Base-by-base conservation (phyloP, 495 filamentous ascomycete genomes). In the Cladorrhinum samala region DNA sequence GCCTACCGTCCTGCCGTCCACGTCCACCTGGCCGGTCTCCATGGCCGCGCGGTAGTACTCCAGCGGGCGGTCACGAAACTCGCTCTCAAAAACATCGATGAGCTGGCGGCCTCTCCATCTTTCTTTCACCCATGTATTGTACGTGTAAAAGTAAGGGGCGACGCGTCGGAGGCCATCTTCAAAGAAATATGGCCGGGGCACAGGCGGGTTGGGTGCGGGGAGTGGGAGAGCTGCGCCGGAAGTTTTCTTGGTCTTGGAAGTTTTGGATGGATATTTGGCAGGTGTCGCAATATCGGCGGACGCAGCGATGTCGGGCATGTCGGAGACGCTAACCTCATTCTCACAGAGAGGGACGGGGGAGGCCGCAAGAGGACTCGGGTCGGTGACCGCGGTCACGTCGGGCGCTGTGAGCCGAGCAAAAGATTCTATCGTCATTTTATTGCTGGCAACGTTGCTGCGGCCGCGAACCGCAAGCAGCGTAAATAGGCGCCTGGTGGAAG, bases 11-110 rank as follows among this genome's bases (percentile, higher is more conserved):
- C 88, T 83, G 25, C 87, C 87, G 62, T 91, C 87, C 37, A 95
- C 76, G 9, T 73, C 68, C 27, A 96, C 84, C 46, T 77, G 77
- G 43, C 92, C 93, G 1, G 72, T 70, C 65, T 87, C 81, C 58
- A 98, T 91, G 36, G 91, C 89, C 50, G 85, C 77, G 75, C 81
- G 69, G 71, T 98, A 98, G 65, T 98, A 98, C 58, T 90, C 86
- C 20, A 83, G 62, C 5, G 88, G 83, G 11, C 92, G 78, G 71
- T 98, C 91, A 51, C 91, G 78, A 65, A 96, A 96, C 67, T 95
- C 91, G 56, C 79, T 80, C 20, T 77, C 71, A 65, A 95, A 95
- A 42, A 95, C 84, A 25, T 95, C 88, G 44, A 94, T 71, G 21
- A 95, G 64, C 39, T 76, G 70, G 23, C 86, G 75, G 50, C 83